A percentile compares a stretch with the other conserved stretches of the same genome.
phyloP scores from a whole-genome alignment of 768 basidiomycete genomes.

The Asterophora parasitica region DNA sequence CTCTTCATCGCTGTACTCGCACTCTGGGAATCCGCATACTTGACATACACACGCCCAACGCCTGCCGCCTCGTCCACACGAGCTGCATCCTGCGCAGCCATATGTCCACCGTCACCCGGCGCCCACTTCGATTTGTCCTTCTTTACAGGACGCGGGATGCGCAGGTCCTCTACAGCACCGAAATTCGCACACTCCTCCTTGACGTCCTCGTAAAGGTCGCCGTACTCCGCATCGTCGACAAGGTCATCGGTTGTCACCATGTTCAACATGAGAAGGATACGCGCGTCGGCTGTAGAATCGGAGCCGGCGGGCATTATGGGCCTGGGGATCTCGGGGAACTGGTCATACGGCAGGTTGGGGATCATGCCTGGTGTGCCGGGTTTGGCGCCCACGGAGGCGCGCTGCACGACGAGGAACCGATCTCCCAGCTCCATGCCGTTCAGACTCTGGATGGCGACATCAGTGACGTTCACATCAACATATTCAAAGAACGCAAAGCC shows the following conservation, averaged over 20 bases:
- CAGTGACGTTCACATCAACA: conserved; percentile 82
- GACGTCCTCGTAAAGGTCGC: conserved; percentile 91
- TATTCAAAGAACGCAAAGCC: conserved; percentile 99
- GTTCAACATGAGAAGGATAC: conserved; percentile 95
- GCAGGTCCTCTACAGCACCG: conserved; percentile 77
- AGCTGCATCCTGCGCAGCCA: conserved; percentile 60
- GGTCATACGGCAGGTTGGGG: conserved; percentile 70
- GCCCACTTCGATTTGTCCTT: conserved; percentile 80
- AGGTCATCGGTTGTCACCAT: conserved; percentile 97
- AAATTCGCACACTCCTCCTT: conserved; percentile 84
- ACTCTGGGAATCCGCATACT: conserved; percentile 59
- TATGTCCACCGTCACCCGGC: conserved; percentile 53
- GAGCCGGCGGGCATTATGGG: conserved; percentile 82
- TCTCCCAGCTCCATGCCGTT: conserved; percentile 99
- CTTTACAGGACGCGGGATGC: conserved; percentile 85
- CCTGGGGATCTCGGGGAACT: conserved; percentile 78
- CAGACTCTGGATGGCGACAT: conserved; percentile 92
- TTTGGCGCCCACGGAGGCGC: conserved; percentile 92
- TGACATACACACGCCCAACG: conserved; percentile 94
- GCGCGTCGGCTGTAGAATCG: conserved; percentile 57
- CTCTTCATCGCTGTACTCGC: conserved; percentile 75
- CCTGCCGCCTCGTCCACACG: conserved; percentile 85
- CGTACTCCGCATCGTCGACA: conserved; percentile 84
- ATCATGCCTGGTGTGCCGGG: conserved; percentile 59
- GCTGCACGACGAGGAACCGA: conserved; percentile 91